Evolutionary conservation across 75 land plant species (phyloP).

Genomic region (Azolla pinnata): DNA sequence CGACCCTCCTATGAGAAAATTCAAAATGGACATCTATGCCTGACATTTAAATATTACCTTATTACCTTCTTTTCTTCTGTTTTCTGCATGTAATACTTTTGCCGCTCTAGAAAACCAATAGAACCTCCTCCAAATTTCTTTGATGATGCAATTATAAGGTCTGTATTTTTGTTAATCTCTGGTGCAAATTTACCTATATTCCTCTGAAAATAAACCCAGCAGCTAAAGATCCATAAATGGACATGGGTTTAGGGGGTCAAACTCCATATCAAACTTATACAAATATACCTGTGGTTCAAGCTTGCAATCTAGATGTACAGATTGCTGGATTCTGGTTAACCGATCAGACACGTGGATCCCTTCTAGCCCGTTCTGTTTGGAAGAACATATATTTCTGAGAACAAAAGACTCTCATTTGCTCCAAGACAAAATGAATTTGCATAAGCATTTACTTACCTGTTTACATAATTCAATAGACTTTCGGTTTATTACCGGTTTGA

Average conservation of each 20-base stretch:
- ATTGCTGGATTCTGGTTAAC: conserved; percentile 8
- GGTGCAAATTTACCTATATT: conserved; percentile 24
- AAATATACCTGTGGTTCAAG: conserved; percentile 18
- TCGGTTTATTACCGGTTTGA: conserved; percentile 30
- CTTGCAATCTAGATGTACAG: conserved; percentile 18
- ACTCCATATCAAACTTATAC: too few relatives aligned
- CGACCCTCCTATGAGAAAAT: too few relatives aligned
- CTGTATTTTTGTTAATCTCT: conserved; percentile 29
- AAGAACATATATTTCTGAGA: neutral
- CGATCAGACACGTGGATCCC: conserved; percentile 16
- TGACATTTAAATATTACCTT: too few relatives aligned
- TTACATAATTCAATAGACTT: conserved; percentile 25
- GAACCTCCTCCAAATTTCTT: conserved; percentile 17
- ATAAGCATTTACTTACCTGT: conserved; percentile 15
- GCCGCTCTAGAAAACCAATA: conserved; percentile 21
- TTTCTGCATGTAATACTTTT: conserved; percentile 16
- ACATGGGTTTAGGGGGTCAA: too few relatives aligned
- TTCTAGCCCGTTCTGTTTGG: conserved; percentile 33
- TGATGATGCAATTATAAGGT: conserved; percentile 22
- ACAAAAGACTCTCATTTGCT: neutral
- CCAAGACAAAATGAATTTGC: neutral
- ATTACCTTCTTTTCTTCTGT: conserved; percentile 20
- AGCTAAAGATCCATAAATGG: too few relatives aligned
- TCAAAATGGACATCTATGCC: too few relatives aligned
- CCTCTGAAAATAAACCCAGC: conserved; percentile 13